Percentiles rank a stretch among this genome's conserved stretches.
These are phyloP conservation scores for Tetrahymena elliotti DNA, from an alignment of 73 alveolate genomes.

Conservation along the genomic window DNA sequence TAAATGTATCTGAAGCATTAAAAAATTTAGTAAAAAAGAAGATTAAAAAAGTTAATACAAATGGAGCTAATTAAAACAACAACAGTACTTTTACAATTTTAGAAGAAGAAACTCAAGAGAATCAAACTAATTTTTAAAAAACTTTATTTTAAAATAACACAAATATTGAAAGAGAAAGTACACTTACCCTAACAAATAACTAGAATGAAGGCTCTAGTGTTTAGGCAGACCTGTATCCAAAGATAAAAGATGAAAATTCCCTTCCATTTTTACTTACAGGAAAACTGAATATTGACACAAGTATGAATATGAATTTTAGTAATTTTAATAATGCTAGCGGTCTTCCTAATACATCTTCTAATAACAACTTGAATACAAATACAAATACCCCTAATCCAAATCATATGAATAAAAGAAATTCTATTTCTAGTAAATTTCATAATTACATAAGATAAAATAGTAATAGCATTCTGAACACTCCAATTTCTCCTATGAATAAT, in stretches of 20 bases:
- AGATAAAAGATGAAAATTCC: neutral
- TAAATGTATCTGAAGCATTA: neutral
- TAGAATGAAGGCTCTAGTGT: neutral
- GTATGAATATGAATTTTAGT: neutral
- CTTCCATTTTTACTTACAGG: neutral
- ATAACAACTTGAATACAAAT: too few relatives aligned
- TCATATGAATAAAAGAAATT: neutral
- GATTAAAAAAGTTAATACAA: neutral
- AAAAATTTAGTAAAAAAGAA: neutral
- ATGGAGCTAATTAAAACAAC: neutral
- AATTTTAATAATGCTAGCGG: neutral
- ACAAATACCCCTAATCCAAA: neutral
- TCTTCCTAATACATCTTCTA: too few relatives aligned
- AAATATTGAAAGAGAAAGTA: neutral
- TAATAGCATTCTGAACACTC: neutral
- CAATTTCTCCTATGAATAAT: neutral
- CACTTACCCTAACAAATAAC: neutral
- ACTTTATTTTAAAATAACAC: neutral
- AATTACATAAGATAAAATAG: neutral
- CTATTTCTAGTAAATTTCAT: neutral
- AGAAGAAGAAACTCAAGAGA: neutral
- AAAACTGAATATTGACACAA: neutral
- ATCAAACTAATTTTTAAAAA: neutral
- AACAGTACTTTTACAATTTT: neutral
- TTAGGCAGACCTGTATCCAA: neutral